Percentiles rank a stretch among this genome's conserved stretches.
phyloP scores from a whole-genome alignment of 2,329 filamentous ascomycete genomes.

The Cladosporium cucumerinum region DNA sequence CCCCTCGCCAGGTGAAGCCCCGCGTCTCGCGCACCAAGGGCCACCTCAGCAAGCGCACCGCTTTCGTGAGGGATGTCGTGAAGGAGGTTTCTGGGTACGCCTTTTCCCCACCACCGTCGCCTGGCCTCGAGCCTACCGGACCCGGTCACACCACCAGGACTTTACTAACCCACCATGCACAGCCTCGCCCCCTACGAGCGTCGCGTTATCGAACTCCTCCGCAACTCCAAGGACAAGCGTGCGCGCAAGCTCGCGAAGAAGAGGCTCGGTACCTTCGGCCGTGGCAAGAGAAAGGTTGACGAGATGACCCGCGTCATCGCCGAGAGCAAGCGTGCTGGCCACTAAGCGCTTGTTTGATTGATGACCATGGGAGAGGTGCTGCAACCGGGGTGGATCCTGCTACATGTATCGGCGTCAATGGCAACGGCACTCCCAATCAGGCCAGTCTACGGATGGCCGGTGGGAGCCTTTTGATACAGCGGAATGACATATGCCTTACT shows the following conservation, averaged over 20 bases:
- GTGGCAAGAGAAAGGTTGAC: conserved; percentile 99
- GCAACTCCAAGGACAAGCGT: conserved; percentile 99
- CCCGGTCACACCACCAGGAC: neutral
- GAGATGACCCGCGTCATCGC: conserved; percentile 98
- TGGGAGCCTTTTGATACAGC: conserved; percentile 17
- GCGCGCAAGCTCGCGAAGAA: conserved; percentile 99
- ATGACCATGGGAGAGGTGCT: conserved; percentile 18
- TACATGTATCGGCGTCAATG: conserved; percentile 21
- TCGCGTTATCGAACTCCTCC: conserved; percentile 97
- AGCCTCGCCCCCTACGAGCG: conserved; percentile 69
- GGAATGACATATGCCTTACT: conserved; percentile 14
- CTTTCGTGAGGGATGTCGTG: conserved; percentile 94
- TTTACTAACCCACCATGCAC: conserved; percentile 23
- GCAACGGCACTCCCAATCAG: conserved; percentile 11
- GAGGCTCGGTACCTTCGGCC: conserved; percentile 97
- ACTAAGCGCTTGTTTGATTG: conserved; percentile 50
- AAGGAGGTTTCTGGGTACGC: conserved; percentile 94
- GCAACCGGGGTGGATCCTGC: conserved; percentile 22
- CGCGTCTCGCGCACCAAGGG: conserved; percentile 75
- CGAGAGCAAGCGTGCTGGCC: conserved; percentile 78
- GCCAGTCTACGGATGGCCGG: conserved; percentile 8
- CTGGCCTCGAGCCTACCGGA: conserved; percentile 5
- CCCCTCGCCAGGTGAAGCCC: conserved; percentile 48
- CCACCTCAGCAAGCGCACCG: conserved; percentile 92
- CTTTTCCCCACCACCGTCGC: conserved; percentile 28